These are phyloP conservation scores for Fusarium globosum DNA, from an alignment of 2,329 filamentous ascomycete species.

Conservation along the genomic window DNA sequence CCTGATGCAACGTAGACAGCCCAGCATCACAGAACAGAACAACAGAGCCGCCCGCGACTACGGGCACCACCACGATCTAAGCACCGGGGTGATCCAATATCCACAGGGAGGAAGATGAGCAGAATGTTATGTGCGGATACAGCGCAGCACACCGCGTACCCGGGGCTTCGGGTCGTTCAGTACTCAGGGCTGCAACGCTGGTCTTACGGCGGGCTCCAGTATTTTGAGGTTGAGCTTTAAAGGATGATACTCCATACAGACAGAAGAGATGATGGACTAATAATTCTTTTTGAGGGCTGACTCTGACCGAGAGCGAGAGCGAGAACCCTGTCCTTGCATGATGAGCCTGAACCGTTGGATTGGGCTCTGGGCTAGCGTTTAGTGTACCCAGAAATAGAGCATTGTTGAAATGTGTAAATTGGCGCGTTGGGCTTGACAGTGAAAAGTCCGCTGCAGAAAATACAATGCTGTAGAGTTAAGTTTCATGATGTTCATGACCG, in stretches of 20 bases:
- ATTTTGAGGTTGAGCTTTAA: not conserved
- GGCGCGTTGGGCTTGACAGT: not conserved
- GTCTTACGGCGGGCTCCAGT: conserved; percentile 23
- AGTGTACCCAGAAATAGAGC: conserved; percentile 22
- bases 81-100: conserved; percentile 14
- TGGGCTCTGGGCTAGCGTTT: conserved; percentile 32
- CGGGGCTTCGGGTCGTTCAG: conserved; percentile 34
- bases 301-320: conserved; percentile 14
- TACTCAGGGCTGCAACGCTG: conserved; percentile 27
- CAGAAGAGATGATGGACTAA: conserved; percentile 23
- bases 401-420: conserved; percentile 3
- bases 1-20: conserved; percentile 9
- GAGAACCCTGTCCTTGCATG: conserved; percentile 36
- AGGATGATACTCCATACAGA: not conserved
- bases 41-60: conserved; percentile 26
- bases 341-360: conserved; percentile 42
- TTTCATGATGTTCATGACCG: not conserved
- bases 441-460: not conserved
- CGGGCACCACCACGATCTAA: conserved; percentile 17
- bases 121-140: not conserved
- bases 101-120: conserved; percentile 7
- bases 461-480: not conserved
- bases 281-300: conserved; percentile 9
- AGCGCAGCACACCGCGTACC: conserved; percentile 29
- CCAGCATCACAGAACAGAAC: not conserved